These are phyloP conservation scores for Macadamia tetraphylla DNA, from an alignment of 164 flowering plant genomes.

Conservation along the genomic window DNA sequence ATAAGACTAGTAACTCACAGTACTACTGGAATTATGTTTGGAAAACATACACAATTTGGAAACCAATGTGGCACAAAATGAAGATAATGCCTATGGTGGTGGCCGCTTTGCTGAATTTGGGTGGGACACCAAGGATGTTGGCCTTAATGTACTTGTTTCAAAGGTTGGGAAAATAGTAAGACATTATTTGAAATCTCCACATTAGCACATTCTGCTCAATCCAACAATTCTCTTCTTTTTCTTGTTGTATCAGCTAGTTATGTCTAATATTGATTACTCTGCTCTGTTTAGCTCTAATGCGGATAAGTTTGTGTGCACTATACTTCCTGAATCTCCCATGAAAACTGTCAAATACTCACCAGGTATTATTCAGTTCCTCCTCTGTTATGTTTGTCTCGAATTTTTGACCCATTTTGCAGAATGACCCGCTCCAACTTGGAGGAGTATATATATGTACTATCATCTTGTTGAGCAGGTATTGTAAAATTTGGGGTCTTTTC, in stretches of 20 bases:
- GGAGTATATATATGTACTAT: too few relatives aligned
- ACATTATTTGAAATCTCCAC: neutral
- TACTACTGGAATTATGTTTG: constrained; percentile 30
- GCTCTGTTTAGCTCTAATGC: constrained; percentile 26
- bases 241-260: constrained; percentile 8
- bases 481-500: too few relatives aligned
- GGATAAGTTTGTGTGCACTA: constrained; percentile 36
- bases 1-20: constrained; percentile 24
- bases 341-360: constrained; percentile 37
- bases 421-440: too few relatives aligned
- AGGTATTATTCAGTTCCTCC: constrained; percentile 18
- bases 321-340: constrained; percentile 55
- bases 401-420: too few relatives aligned
- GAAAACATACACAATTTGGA: constrained; percentile 19
- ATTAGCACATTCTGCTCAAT: neutral
- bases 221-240: neutral
- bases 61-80: neutral
- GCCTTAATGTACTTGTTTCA: constrained; percentile 37
- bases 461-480: too few relatives aligned
- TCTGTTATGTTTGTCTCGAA: too few relatives aligned
- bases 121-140: constrained; percentile 52
- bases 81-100: neutral
- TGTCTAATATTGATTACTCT: neutral
- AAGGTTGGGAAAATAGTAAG: constrained; percentile 18
- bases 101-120: constrained; percentile 42